These are phyloP conservation scores for Mentha longifolia DNA, from an alignment of 257 asterid species.

Conservation along the genomic window DNA sequence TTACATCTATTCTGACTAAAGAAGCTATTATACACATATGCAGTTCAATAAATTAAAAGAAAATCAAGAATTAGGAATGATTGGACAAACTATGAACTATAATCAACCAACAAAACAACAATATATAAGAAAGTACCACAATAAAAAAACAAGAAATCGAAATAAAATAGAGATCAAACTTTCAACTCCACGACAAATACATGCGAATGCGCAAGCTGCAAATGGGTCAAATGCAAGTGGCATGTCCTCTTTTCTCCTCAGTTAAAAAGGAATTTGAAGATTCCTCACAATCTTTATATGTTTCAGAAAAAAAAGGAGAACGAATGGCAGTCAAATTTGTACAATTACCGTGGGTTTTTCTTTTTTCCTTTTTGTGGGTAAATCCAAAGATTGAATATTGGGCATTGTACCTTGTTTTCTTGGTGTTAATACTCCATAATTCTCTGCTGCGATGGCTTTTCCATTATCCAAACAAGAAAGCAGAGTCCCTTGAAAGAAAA, in stretches of 20 bases:
- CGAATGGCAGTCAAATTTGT: constrained; percentile 10
- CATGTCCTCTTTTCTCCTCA: not conserved
- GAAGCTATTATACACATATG: constrained; percentile 4
- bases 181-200: constrained; percentile 28
- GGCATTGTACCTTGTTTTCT: constrained; percentile 27
- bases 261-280: constrained; percentile 10
- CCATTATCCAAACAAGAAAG: not conserved
- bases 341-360: not conserved
- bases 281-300: constrained; percentile 29
- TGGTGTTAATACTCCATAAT: constrained; percentile 3
- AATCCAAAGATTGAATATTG: constrained; percentile 8
- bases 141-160: not conserved
- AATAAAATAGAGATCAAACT: not conserved
- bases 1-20: not conserved
- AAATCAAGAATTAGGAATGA: constrained; percentile 16
- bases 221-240: constrained; percentile 20
- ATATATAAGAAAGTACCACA: not conserved
- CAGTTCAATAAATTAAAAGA: not conserved
- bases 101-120: not conserved
- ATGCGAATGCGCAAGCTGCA: constrained; percentile 21
- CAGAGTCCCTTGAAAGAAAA: not conserved
- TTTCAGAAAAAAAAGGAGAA: not conserved
- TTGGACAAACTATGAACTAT: not conserved
- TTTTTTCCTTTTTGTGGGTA: not conserved
- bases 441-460: not conserved